Evolutionary conservation across 176 grass and related monocot genomes (phyloP), one percentile per base, ranked within the genome.

Genomic region (Aegilops longissima): DNA sequence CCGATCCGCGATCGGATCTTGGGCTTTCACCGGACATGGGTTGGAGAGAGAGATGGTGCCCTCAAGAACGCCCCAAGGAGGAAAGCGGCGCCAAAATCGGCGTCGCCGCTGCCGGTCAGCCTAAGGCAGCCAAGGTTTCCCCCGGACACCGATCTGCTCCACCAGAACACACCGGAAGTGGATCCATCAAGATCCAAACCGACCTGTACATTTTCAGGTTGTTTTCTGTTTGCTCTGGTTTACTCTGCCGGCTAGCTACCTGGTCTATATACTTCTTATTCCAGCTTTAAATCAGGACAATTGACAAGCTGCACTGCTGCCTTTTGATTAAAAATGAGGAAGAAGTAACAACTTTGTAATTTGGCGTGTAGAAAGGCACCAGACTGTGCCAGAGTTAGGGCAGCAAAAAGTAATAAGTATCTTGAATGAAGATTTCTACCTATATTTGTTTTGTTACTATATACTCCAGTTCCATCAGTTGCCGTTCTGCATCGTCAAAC

Each of bases 331-430:
- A 42, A 24, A 72, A 20, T 54, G 69, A 36, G 23, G 40, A 72
- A 13, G 17, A 80, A 85, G 31, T 94, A 73, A 86, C 17, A 6
- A 21, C 30, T 58, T 76, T 83, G 54, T 79, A 83, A 83, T 76
- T 78, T 88, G 45, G 65, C 52, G 68, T 91, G 93, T 91, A 95
- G 91, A 88, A 90, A 81, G 88, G 93, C 89, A 87, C 71, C 80
- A 70, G 74, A 92, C 61, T 86, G 73, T 86, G 68, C 49, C 80
- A 67, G 77, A 82, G 59, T 35, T 66, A 67, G 82, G 21, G 67
- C 45, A 21, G 18, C n/a, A 88, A 73, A 79, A 51, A 59, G 91
- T 97, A 42, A 68, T 35, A 94, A 47, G 71, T 74, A 17, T 73
- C 27, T 79, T 74, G 27, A 82, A 72, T 72, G 36, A 72, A 42